Evolutionary conservation across 495 filamentous ascomycete genomes (phyloP).

Genomic region (Aspergillus sclerotioniger): DNA sequence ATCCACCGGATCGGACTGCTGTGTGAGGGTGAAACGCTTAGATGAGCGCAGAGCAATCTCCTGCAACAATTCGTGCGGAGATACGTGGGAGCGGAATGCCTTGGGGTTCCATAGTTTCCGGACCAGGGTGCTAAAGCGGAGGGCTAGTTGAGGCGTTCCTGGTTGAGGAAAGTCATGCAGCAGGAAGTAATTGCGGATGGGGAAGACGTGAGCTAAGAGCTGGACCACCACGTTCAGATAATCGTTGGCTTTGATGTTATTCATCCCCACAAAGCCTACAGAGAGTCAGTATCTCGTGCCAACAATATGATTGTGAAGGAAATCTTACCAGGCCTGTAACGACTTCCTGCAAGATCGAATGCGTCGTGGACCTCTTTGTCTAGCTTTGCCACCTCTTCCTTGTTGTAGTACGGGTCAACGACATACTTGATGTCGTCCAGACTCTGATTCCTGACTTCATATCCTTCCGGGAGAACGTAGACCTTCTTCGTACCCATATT

Average conservation of each 20-base stretch:
- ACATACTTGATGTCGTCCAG: slow-evolving; percentile 99
- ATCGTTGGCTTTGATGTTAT: slow-evolving; percentile 99
- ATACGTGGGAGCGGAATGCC: slow-evolving; percentile 96
- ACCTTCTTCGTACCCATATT: slow-evolving; percentile 95
- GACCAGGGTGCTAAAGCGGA: slow-evolving; percentile 85
- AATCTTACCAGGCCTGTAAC: slow-evolving; percentile 72
- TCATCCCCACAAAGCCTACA: slow-evolving; percentile 90
- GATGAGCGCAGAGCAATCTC: slow-evolving; percentile 86
- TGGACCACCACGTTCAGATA: slow-evolving; percentile 98
- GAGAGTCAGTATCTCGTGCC: slow-evolving; percentile 12
- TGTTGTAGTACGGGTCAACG: slow-evolving; percentile 84
- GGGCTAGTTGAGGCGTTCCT: slow-evolving; percentile 55
- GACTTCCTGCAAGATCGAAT: slow-evolving; percentile 75
- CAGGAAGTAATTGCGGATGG: slow-evolving; percentile 90
- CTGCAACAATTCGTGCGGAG: slow-evolving; percentile 93
- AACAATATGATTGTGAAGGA: not conserved
- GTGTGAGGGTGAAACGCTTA: slow-evolving; percentile 88
- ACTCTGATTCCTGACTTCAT: slow-evolving; percentile 93
- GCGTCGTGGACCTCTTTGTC: slow-evolving; percentile 74
- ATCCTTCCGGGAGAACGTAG: slow-evolving; percentile 94
- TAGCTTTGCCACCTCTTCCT: slow-evolving; percentile 72
- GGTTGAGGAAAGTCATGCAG: slow-evolving; percentile 59
- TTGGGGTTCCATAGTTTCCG: slow-evolving; percentile 98
- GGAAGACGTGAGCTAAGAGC: slow-evolving; percentile 82
- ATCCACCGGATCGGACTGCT: slow-evolving; percentile 92